Evolutionary conservation across 2,329 filamentous ascomycete species (phyloP), one percentile per base, ranked within the genome.

Genomic region (Aspergillus sclerotialis): DNA sequence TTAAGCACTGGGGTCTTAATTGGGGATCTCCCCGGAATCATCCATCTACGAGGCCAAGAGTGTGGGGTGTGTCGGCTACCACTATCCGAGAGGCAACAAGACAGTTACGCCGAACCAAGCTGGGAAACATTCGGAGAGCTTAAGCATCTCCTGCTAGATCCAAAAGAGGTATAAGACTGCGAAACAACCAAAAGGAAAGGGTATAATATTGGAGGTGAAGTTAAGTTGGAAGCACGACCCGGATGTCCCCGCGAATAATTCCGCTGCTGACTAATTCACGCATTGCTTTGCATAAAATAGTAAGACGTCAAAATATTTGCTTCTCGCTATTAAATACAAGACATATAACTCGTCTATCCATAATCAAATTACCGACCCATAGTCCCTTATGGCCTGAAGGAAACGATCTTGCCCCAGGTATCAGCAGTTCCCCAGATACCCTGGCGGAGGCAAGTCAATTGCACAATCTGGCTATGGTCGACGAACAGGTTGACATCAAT

Each of bases 401-500:
- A 60, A 25, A 69, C 67, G 38, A 73, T 57, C 53, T 72, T 73
- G 11, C 71, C 71, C 60, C 72, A 75, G 0, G 69, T 74, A 46
- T 75, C 70, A 6, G 69, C 67, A 50, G 67, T 75, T 3, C 72
- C 72, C 70, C 70, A 75, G 28, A 76, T 74, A 0, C 72, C 71
- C 26, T 64, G 58, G 25, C 70, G 58, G 40, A 75, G 46, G 37
- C 69, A 72, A 15, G 61, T 67, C 36, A 76, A 44, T 56, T 76
- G 72, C 38, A 75, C 71, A 45, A 75, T 74, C 59, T 76, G 72
- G 24, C 69, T 73, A 48, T 75, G 70, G 43, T 76, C 71, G 33
- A 76, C 70, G 49, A 76, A 75, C 19, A 75, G 42, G 42, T 76
- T 76, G 27, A 76, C 70, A 45, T 76, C 70, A 18, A 70, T 63